These are phyloP conservation scores for Takashimella tepidaria DNA, from an alignment of 1,284 basidiomycete species.

Conservation along the genomic window DNA sequence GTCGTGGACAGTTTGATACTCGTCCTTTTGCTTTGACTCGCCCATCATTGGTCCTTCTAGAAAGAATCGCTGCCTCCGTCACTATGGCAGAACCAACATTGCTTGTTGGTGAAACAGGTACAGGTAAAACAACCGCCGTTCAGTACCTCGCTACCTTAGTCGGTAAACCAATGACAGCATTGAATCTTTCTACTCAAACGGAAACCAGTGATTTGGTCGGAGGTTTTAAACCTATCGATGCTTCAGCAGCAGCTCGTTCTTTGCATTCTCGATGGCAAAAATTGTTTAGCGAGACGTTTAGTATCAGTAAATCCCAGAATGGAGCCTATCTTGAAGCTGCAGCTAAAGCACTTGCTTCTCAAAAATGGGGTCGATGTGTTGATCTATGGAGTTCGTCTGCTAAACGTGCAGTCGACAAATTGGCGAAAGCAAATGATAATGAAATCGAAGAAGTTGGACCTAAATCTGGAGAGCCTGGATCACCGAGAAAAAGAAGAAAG, in stretches of 20 bases:
- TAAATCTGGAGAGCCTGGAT: constrained; percentile 4
- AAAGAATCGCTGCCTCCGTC: constrained; percentile 72
- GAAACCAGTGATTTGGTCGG: constrained; percentile 92
- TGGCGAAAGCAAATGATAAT: constrained; percentile 53
- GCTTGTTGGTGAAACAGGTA: constrained; percentile 96
- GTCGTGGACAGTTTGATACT: constrained; percentile 9
- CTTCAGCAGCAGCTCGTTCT: constrained; percentile 66
- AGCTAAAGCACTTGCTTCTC: constrained; percentile 71
- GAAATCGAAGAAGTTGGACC: constrained; percentile 19
- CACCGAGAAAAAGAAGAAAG: constrained; percentile 70
- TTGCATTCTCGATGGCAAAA: constrained; percentile 74
- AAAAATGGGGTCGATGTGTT: constrained; percentile 80
- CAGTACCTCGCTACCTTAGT: constrained; percentile 82
- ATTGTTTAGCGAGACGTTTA: constrained; percentile 84
- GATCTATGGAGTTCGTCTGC: constrained; percentile 62
- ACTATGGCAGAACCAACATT: constrained; percentile 77
- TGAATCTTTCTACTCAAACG: constrained; percentile 96
- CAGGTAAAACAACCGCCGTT: constrained; percentile 92
- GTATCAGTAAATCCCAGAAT: constrained; percentile 69
- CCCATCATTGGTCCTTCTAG: constrained; percentile 74
- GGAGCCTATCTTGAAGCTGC: constrained; percentile 79
- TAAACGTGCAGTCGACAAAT: constrained; percentile 49
- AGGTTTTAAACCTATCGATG: constrained; percentile 91
- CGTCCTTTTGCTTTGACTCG: constrained; percentile 85
- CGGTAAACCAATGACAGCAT: constrained; percentile 69